phyloP scores from a whole-genome alignment of 345 rosid genomes.

The Mangifera indica region DNA sequence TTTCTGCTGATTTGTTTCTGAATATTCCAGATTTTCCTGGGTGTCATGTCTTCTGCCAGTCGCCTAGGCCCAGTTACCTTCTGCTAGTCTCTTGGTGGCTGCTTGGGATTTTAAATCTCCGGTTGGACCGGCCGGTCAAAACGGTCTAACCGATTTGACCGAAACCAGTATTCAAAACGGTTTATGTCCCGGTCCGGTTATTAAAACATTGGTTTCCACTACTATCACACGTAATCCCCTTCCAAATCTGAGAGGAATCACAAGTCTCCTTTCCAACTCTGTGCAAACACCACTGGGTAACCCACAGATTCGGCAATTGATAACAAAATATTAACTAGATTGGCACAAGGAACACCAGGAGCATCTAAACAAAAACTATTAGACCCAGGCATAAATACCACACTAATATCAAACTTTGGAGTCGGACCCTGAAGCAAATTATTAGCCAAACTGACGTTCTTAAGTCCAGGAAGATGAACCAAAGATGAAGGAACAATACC shows the following conservation, averaged over 20 bases:
- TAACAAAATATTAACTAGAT: conserved; percentile 42
- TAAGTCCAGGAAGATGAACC: conserved; percentile 30
- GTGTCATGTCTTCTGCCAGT: too few species aligned
- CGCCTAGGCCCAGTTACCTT: too few species aligned
- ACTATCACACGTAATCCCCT: conserved; percentile 47
- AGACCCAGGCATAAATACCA: conserved; percentile 30
- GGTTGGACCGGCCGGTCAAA: too few species aligned
- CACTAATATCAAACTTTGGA: conserved; percentile 38
- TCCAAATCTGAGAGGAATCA: conserved; percentile 32
- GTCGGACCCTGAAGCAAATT: conserved; percentile 69
- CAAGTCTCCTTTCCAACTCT: conserved; percentile 69
- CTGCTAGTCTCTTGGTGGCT: too few species aligned
- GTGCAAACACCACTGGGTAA: conserved; percentile 53
- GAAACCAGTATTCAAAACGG: too few species aligned
- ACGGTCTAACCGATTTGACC: too few species aligned
- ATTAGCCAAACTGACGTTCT: conserved; percentile 45
- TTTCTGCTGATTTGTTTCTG: too few species aligned
- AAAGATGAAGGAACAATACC: conserved; percentile 59
- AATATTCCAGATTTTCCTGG: too few species aligned
- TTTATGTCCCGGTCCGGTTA: too few species aligned
- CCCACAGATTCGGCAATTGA: conserved; percentile 48
- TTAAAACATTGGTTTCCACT: too few species aligned
- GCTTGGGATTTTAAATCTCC: too few species aligned
- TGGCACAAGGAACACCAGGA: conserved; percentile 57
- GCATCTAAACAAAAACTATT: conserved; percentile 54